phyloP scores from a whole-genome alignment of 257 asterid species.

The Primulina huaijiensis region DNA sequence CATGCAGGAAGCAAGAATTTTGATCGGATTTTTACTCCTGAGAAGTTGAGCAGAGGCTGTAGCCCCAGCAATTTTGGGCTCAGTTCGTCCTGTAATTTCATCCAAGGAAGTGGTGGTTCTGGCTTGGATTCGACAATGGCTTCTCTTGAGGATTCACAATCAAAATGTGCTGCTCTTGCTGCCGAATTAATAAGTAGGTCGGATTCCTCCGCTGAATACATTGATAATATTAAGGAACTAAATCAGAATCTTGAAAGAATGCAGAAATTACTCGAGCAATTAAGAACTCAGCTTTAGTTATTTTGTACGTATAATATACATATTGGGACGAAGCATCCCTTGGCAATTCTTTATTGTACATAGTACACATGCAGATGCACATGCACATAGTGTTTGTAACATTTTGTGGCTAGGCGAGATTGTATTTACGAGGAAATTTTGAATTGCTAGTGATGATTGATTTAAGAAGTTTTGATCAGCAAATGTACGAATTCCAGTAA shows the following conservation, averaged over 20 bases:
- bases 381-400: not conserved
- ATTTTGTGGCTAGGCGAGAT: not conserved
- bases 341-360: not conserved
- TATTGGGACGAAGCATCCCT: not conserved
- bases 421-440: not conserved
- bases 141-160: constrained; percentile 75
- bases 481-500: not conserved
- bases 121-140: constrained; percentile 56
- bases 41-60: constrained; percentile 47
- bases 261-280: constrained; percentile 61
- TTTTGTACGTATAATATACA: not conserved
- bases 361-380: not conserved
- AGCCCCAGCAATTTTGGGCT: constrained; percentile 33
- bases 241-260: constrained; percentile 71
- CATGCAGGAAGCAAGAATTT: constrained; percentile 69
- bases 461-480: not conserved
- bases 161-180: constrained; percentile 66
- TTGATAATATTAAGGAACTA: constrained; percentile 51
- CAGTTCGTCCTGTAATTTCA: constrained; percentile 35
- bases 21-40: constrained; percentile 66
- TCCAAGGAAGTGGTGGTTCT: constrained; percentile 29
- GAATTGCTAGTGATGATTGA: not conserved
- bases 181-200: constrained; percentile 36
- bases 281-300: constrained; percentile 47
- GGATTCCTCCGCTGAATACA: constrained; percentile 40